Evolutionary conservation across 192 early-diverging fungal genomes (phyloP).

Genomic region (Coemansia sp.): DNA sequence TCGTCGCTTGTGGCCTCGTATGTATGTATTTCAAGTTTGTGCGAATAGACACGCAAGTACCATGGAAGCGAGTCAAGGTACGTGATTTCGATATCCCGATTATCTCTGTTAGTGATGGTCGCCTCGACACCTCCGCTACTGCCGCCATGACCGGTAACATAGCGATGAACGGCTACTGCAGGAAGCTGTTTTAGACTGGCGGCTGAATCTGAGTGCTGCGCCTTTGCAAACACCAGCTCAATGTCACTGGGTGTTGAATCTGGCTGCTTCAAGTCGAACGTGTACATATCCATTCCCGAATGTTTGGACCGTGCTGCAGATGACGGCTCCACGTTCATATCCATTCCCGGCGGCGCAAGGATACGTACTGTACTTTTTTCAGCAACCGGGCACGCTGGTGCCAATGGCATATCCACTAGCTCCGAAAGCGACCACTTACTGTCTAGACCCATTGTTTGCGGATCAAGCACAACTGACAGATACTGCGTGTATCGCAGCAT

Average conservation of each 20-base stretch:
- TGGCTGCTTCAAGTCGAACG: slow-evolving; percentile 21
- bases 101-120: slow-evolving; percentile 67
- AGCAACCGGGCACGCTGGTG: slow-evolving; percentile 54
- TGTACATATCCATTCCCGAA: slow-evolving; percentile 10
- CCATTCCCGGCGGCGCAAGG: slow-evolving; percentile 8
- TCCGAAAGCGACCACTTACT: slow-evolving; percentile 47
- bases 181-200: slow-evolving; percentile 3
- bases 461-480: slow-evolving; percentile 79
- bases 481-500: slow-evolving; percentile 69
- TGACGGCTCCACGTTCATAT: slow-evolving; percentile 13
- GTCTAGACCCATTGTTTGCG: slow-evolving; percentile 27
- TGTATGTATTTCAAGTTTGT: slow-evolving; percentile 60
- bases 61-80: slow-evolving; percentile 86
- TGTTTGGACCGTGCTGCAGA: slow-evolving; percentile 8
- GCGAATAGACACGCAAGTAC: slow-evolving; percentile 87
- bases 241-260: neutral
- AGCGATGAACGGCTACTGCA: slow-evolving; percentile 31
- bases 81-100: slow-evolving; percentile 46
- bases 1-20: neutral
- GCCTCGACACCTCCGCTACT: slow-evolving; percentile 81
- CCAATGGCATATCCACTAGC: slow-evolving; percentile 53
- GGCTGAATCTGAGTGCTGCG: no score
- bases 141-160: slow-evolving; percentile 70
- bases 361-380: slow-evolving; percentile 40
- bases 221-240: neutral